phyloP scores from a whole-genome alignment of 768 basidiomycete genomes.

The Paxillus ammoniavirescens region DNA sequence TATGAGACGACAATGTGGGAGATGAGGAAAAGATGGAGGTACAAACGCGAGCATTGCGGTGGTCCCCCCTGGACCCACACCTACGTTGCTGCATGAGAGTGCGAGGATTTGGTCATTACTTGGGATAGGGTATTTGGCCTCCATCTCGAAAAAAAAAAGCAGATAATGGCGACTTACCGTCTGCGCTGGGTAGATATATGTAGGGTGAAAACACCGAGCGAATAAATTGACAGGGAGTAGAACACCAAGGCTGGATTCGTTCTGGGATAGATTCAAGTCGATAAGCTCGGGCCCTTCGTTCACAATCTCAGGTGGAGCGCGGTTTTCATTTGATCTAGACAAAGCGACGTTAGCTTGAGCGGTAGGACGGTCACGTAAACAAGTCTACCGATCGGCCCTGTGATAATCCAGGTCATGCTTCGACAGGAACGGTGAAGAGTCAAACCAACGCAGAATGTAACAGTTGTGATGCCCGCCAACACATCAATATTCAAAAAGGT shows the following conservation, averaged over 20 bases:
- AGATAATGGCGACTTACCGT: conserved; percentile 18
- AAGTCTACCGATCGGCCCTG: conserved; percentile 9
- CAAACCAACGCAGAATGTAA: conserved; percentile 24
- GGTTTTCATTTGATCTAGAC: conserved; percentile 12
- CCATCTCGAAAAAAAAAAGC: conserved; percentile 25
- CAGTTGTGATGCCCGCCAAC: conserved; percentile 20
- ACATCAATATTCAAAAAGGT: conserved; percentile 15
- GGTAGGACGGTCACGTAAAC: conserved; percentile 21
- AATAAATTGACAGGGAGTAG: conserved; percentile 15
- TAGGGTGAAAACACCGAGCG: conserved; percentile 8
- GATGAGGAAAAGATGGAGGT: conserved; percentile 2
- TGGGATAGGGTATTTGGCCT: conserved; percentile 32
- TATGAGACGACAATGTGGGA: conserved; percentile 8
- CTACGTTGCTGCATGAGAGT: conserved; percentile 68
- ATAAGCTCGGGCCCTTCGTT: conserved; percentile 26
- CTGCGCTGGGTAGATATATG: conserved; percentile 23
- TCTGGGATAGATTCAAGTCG: conserved; percentile 19
- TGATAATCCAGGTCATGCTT: conserved; percentile 8
- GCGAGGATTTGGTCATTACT: conserved; percentile 50
- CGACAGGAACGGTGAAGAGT: conserved; percentile 12
- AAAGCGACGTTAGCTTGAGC: conserved; percentile 11
- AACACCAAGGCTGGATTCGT: conserved; percentile 13
- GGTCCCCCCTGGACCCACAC: conserved; percentile 77
- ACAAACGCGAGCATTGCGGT: conserved; percentile 82
- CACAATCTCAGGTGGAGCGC: conserved; percentile 14